phyloP scores from a whole-genome alignment of 2,329 filamentous ascomycete species.

The Fusarium xyrophilum region DNA sequence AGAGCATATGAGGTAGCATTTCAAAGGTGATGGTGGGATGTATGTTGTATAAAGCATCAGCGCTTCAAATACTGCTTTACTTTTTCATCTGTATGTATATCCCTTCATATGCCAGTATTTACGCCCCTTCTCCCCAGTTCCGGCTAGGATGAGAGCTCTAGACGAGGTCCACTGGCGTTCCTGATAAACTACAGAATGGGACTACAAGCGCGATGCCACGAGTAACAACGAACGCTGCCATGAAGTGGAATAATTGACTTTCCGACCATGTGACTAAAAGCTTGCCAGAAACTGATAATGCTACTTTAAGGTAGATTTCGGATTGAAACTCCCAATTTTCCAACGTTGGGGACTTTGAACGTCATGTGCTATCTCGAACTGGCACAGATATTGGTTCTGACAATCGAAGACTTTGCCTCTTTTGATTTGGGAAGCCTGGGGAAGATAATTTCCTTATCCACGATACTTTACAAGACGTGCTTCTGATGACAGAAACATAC shows the following conservation, averaged over 20 bases:
- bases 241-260: too few species aligned
- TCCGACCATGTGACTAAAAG: too few species aligned
- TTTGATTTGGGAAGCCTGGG: conserved; percentile 14
- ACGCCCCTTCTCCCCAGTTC: neutral
- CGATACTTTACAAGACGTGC: neutral
- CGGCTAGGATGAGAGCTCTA: conserved; percentile 10
- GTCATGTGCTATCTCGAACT: conserved; percentile 33
- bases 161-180: conserved; percentile 8
- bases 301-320: too few species aligned
- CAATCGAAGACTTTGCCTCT: conserved; percentile 18
- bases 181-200: conserved; percentile 4
- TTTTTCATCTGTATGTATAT: too few species aligned
- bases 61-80: neutral
- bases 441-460: conserved; percentile 23
- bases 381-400: neutral
- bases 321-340: too few species aligned
- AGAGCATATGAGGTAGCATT: neutral
- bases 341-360: conserved; percentile 30
- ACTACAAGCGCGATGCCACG: too few species aligned
- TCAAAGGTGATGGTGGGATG: neutral
- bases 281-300: too few species aligned
- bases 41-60: neutral
- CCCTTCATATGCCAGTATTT: neutral
- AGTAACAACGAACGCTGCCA: too few species aligned
- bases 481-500: neutral